These are phyloP conservation scores for Chrysanthemum makinoi DNA, from an alignment of 129 eudicot species.

Conservation along the genomic window DNA sequence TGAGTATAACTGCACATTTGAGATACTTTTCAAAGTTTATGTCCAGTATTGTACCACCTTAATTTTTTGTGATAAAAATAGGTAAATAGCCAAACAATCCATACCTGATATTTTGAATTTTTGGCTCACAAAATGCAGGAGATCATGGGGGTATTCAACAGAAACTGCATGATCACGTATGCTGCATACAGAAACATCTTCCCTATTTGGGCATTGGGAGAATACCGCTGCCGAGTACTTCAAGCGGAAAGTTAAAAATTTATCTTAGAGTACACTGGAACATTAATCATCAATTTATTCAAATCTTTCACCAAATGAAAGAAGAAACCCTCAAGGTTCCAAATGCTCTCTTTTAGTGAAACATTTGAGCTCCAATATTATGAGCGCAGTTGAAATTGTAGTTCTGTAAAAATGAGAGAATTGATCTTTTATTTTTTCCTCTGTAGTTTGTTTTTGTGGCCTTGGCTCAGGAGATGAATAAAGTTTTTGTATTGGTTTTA, in stretches of 20 bases:
- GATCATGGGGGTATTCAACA: constrained; percentile 85
- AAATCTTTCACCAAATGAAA: constrained; percentile 7
- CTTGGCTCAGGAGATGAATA: too few relatives aligned
- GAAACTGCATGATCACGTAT: constrained; percentile 84
- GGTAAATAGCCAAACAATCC: too few relatives aligned
- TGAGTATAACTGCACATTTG: not conserved
- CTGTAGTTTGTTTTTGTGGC: too few relatives aligned
- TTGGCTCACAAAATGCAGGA: constrained; percentile 37
- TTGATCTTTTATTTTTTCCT: too few relatives aligned
- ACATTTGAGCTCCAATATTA: not conserved
- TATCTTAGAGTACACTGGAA: not conserved
- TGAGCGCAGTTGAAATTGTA: too few relatives aligned
- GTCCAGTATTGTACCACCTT: not conserved
- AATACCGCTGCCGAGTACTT: constrained; percentile 61
- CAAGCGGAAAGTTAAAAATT: constrained; percentile 13
- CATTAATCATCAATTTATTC: constrained; percentile 16
- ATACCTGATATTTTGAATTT: not conserved
- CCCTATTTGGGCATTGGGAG: constrained; percentile 93
- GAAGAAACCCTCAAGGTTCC: not conserved
- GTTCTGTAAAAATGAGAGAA: too few relatives aligned
- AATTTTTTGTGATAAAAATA: too few relatives aligned
- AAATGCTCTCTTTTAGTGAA: constrained; percentile 12
- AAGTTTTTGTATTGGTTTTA: too few relatives aligned
- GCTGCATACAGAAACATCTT: constrained; percentile 90
- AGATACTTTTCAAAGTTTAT: not conserved